These are phyloP conservation scores for Geum urbanum DNA, from an alignment of 306 rosid genomes.

Conservation along the genomic window DNA sequence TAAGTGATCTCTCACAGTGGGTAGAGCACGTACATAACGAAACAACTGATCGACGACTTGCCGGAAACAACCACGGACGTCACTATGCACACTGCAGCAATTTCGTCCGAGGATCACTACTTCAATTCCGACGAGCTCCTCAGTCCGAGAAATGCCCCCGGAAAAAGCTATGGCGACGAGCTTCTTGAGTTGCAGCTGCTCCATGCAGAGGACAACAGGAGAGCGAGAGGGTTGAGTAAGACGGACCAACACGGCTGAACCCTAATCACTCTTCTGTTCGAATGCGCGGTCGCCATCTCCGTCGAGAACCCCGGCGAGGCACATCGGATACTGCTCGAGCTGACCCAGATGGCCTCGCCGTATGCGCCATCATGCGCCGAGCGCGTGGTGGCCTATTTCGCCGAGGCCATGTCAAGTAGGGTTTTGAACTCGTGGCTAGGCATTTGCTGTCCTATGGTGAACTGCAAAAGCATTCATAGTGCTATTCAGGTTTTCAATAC, in stretches of 20 bases:
- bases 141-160: constrained; percentile 33
- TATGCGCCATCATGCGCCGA: constrained; percentile 71
- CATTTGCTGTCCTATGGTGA: constrained; percentile 48
- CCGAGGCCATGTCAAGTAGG: constrained; percentile 70
- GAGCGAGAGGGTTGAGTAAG: constrained; percentile 14
- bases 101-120: constrained; percentile 29
- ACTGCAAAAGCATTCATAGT: constrained; percentile 44
- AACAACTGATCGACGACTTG: constrained; percentile 59
- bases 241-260: constrained; percentile 40
- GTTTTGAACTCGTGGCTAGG: constrained; percentile 73
- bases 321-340: constrained; percentile 56
- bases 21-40: constrained; percentile 57
- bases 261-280: constrained; percentile 62
- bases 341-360: constrained; percentile 72
- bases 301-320: constrained; percentile 70
- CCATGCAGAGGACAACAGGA: constrained; percentile 32
- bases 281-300: constrained; percentile 79
- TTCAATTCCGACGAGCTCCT: constrained; percentile 21
- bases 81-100: constrained; percentile 20
- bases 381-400: constrained; percentile 71
- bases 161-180: constrained; percentile 19
- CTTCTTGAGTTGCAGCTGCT: constrained; percentile 29
- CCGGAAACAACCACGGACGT: constrained; percentile 34
- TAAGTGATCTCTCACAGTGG: constrained; percentile 54
- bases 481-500: constrained; percentile 71